phyloP scores from a whole-genome alignment of 345 rosid genomes.

The Corymbia maculata region DNA sequence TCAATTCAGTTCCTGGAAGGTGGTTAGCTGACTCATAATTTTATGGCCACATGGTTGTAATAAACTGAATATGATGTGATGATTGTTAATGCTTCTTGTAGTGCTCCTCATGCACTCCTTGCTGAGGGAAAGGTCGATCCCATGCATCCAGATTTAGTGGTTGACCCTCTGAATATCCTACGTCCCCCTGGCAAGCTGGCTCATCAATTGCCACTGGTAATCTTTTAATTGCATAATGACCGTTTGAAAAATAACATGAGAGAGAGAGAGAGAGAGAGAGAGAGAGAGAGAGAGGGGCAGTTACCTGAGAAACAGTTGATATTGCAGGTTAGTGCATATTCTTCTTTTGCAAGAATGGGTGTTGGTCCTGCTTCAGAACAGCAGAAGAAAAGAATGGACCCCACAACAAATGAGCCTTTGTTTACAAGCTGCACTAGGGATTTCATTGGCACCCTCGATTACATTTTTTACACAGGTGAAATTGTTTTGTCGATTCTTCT shows the following conservation, averaged over 20 bases:
- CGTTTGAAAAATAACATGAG: not conserved
- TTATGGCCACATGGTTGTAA: not conserved
- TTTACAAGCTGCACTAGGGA: constrained; percentile 93
- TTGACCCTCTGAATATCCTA: constrained; percentile 83
- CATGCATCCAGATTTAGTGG: constrained; percentile 60
- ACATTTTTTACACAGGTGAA: constrained; percentile 94
- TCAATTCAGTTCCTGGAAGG: constrained; percentile 30
- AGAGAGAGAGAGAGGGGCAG: not conserved
- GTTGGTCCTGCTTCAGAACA: constrained; percentile 46
- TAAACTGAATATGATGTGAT: not conserved
- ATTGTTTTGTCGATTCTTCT: not conserved
- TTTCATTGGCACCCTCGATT: constrained; percentile 83
- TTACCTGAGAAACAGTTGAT: not conserved
- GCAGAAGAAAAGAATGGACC: constrained; percentile 87
- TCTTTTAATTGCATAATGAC: not conserved
- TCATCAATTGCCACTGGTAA: constrained; percentile 96
- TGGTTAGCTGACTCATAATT: constrained; percentile 8
- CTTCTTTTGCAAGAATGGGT: constrained; percentile 67
- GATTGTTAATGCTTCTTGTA: constrained; percentile 16
- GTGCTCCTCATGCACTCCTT: constrained; percentile 97
- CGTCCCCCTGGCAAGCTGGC: constrained; percentile 84
- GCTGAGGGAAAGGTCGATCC: constrained; percentile 92
- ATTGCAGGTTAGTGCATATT: constrained; percentile 94
- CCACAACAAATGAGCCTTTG: constrained; percentile 77
- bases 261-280: not conserved